Base-by-base conservation (phyloP, 2,329 filamentous ascomycete genomes). In the Talaromyces sp. region DNA sequence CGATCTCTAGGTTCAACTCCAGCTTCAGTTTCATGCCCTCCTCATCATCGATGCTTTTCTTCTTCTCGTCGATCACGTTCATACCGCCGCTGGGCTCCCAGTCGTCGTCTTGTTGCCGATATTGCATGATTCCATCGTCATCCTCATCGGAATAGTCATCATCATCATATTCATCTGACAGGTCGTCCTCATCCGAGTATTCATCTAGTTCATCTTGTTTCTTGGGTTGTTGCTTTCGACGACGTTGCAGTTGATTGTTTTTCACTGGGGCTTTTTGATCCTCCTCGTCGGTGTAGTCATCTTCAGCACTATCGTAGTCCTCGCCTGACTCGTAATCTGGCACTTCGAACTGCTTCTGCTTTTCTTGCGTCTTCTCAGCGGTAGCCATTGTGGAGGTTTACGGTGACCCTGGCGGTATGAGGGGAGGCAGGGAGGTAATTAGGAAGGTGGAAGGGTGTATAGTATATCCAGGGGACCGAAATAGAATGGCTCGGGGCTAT, bases 1-100 rank as follows among this genome's bases (percentile, higher is more conserved):
- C 83, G 65, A 86, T 83, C 66, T 85, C 83, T 55, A 86, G 71
- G 63, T 86, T 86, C 59, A 85, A 70, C 61, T 86, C 83, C 57
- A 86, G 63, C 61, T 81, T 74, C 69, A 85, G 62, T 61, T 82
- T 79, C 58, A 86, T 73, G 63, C 82, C 70, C 32, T 75, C 72
- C 47, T 74, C 59, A 14, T 72, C 70, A 32, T 67, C 61, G 29
- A 66, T 56, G 19, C 49, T 54, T 39, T 66, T 62, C 55, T 66
- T 60, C 55, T 70, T 54, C 50, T 64, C 59, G 39, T 65, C 57
- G 46, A 68, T 62, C 17, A 66, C 60, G 30, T 70, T 63, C 59
- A 71, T 64, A 24, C 57, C 61, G 3, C 57, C 63, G 2, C 51
- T 46, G 14, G 55, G 69, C 10, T 64, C 61, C 48, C 62, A 67